Base-by-base conservation (phyloP, 345 rosid species). In the Dipteronia dyeriana region DNA sequence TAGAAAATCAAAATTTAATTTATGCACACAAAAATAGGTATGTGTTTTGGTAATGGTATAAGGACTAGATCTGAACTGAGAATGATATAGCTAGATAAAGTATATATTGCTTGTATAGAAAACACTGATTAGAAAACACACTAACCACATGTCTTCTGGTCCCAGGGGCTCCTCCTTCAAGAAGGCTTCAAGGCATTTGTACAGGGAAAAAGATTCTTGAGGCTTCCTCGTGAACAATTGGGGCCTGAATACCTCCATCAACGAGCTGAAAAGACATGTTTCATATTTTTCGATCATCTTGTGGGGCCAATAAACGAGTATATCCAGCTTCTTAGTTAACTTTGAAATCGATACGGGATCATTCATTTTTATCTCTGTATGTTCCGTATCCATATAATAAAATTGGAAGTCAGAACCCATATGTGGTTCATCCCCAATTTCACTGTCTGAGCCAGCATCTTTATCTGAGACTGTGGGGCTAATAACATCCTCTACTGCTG, bases 111-210 rank as follows among this genome's bases (percentile, higher is more conserved):
- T 53, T 53, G 57, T 53, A 53, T 53, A 17, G 57, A 53, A 53
- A 49, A 49, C 53, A 43, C 73, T 17, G 25, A 56, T 53, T 13
- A 51, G 62, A 59, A 31, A 25, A 66, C 51, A 73, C 45, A 80
- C 90, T 83, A 67, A 91, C 95, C 93, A 91, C 95, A 91, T 91
- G 75, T 91, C 93, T 75, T 89, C 96, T 9, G 91, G 93, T 77
- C 93, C 96, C 76, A 91, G 82, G 64, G 93, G 96, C 69, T 91
- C 93, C 83, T 86, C 92, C 80, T 84, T 90, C 81, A 91, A 82
- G 86, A 91, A 91, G 66, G 92, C 89, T 86, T 91, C 89, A 9
- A 88, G 93, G 84, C 93, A 90, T 59, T 84, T 86, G 80, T 91
- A 86, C 47, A 89, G 79, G 72, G 93, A 85, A 78, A 85, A 78